phyloP scores from a whole-genome alignment of 805 yeast species.

The Candida vartiovaarae region DNA sequence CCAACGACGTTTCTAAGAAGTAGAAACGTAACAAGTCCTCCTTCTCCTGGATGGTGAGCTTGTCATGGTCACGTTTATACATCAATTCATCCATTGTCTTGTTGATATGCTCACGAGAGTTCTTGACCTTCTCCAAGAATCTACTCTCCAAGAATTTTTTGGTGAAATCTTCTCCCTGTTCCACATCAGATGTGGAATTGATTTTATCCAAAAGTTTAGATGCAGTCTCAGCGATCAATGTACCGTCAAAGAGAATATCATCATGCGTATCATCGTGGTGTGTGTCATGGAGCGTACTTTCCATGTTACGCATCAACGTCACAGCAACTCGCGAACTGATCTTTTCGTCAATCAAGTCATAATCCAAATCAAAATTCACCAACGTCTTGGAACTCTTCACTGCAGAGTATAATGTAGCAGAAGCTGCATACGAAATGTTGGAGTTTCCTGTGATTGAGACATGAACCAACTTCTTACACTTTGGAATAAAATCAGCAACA shows the following conservation, averaged over 20 bases:
- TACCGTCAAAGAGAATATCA: conserved; percentile 71
- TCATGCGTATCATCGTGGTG: conserved; percentile 33
- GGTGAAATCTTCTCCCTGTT: conserved; percentile 26
- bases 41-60: conserved; percentile 57
- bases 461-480: conserved; percentile 58
- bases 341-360: conserved; percentile 49
- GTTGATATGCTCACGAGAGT: conserved; percentile 35
- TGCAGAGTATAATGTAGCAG: conserved; percentile 61
- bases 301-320: conserved; percentile 80
- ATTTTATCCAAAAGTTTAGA: conserved; percentile 48
- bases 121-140: conserved; percentile 34
- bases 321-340: conserved; percentile 69
- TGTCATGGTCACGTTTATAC: conserved; percentile 41
- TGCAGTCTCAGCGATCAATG: conserved; percentile 66
- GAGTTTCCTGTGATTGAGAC: conserved; percentile 63
- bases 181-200: conserved; percentile 15
- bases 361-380: conserved; percentile 62
- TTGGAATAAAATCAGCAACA: conserved; percentile 62
- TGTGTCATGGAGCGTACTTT: conserved; percentile 33
- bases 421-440: conserved; percentile 48
- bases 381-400: conserved; percentile 61
- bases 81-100: conserved; percentile 49
- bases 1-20: conserved; percentile 62
- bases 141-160: conserved; percentile 32
- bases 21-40: conserved; percentile 66